phyloP scores from a whole-genome alignment of 371 early-diverging fungal genomes.

The Chytridiales sp. region DNA sequence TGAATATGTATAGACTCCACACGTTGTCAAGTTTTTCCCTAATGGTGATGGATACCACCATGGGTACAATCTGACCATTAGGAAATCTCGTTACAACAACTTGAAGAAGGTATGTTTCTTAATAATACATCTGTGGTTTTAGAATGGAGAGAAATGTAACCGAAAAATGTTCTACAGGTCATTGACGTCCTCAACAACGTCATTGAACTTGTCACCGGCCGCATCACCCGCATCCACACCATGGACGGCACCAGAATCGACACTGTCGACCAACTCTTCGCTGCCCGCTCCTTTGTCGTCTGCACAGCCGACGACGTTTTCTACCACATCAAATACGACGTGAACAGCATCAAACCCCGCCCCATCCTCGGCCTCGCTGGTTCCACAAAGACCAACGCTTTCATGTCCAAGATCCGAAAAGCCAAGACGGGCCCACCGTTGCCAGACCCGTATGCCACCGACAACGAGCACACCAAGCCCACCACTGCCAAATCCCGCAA shows the following conservation, averaged over 20 bases:
- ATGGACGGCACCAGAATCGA: slow-evolving; percentile 31
- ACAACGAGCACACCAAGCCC: too few relatives aligned
- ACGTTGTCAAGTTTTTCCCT: slow-evolving; percentile 43
- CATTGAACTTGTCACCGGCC: slow-evolving; percentile 34
- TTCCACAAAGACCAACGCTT: slow-evolving; percentile 11
- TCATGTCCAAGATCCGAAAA: slow-evolving; percentile 15
- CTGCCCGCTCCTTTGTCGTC: slow-evolving; percentile 35
- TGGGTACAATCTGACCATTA: slow-evolving; percentile 41
- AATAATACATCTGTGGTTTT: too few relatives aligned
- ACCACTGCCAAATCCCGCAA: too few relatives aligned
- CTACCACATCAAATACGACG: slow-evolving; percentile 38
- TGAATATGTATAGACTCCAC: slow-evolving; percentile 16
- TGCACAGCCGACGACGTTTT: slow-evolving; percentile 45
- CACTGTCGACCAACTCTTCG: slow-evolving; percentile 24
- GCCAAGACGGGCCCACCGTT: slow-evolving; percentile 2
- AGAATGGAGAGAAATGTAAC: too few relatives aligned
- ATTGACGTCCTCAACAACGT: slow-evolving; percentile 38
- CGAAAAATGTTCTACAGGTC: slow-evolving; percentile 37
- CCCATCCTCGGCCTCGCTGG: slow-evolving; percentile 18
- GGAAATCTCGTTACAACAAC: slow-evolving; percentile 31
- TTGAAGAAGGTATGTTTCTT: slow-evolving; percentile 30
- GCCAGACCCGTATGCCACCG: too few relatives aligned
- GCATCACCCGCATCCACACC: slow-evolving; percentile 35
- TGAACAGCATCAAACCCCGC: slow-evolving; percentile 11
- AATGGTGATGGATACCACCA: slow-evolving; percentile 50